phyloP scores from a whole-genome alignment of 805 yeast species.

The Hanseniaspora clermontiae region DNA sequence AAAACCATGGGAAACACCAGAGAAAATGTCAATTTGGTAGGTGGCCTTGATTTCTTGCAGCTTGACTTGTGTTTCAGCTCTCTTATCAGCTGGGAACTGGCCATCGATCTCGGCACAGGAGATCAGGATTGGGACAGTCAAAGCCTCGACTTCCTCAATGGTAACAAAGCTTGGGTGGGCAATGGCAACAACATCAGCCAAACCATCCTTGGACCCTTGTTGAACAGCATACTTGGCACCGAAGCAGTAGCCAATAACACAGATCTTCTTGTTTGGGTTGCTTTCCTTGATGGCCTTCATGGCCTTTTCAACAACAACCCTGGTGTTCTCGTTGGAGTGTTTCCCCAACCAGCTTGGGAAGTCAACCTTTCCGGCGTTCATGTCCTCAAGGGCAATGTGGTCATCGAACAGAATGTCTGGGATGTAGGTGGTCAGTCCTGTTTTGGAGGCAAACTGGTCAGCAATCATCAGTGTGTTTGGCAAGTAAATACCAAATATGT shows the following conservation, averaged over 20 bases:
- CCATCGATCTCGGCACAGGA: slow-evolving; percentile 64
- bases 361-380: slow-evolving; percentile 21
- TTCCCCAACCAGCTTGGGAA: slow-evolving; percentile 38
- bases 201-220: slow-evolving; percentile 30
- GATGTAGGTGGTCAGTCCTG: slow-evolving; percentile 51
- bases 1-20: slow-evolving; percentile 64
- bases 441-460: slow-evolving; percentile 43
- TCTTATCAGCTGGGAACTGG: slow-evolving; percentile 50
- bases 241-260: slow-evolving; percentile 66
- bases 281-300: slow-evolving; percentile 34
- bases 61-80: slow-evolving; percentile 48
- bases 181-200: slow-evolving; percentile 50
- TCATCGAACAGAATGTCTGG: slow-evolving; percentile 63
- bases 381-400: slow-evolving; percentile 25
- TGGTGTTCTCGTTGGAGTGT: slow-evolving; percentile 40
- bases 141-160: slow-evolving; percentile 48
- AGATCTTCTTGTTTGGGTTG: slow-evolving; percentile 37
- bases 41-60: slow-evolving; percentile 41
- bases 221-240: slow-evolving; percentile 65
- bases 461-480: slow-evolving; percentile 52
- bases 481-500: slow-evolving; percentile 50
- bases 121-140: slow-evolving; percentile 54
- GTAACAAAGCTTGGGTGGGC: slow-evolving; percentile 76
- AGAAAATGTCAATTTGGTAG: slow-evolving; percentile 49
- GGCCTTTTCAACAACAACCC: slow-evolving; percentile 38